Percentiles rank a stretch among this genome's conserved stretches.
Conservation (phyloP, 2,329 filamentous ascomycete genomes). For the Metarhizium album region DNA sequence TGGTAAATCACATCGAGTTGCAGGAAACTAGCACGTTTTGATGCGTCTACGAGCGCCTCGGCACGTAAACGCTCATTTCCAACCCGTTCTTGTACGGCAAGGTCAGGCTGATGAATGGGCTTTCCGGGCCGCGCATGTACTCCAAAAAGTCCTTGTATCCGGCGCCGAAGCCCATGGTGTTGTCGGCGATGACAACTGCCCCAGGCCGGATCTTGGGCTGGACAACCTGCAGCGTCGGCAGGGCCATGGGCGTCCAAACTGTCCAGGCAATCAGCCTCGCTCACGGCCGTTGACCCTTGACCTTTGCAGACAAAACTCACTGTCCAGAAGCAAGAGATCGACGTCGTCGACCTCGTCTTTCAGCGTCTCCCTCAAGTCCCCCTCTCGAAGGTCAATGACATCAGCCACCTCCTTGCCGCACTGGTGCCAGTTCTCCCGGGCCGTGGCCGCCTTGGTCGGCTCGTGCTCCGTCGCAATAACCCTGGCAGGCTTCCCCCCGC, state of each 20-base stretch:
- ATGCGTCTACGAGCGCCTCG: background rate
- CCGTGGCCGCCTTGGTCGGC: constrained; percentile 36
- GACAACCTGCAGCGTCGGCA: constrained; percentile 40
- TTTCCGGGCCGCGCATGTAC: constrained; percentile 33
- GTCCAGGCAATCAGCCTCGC: background rate
- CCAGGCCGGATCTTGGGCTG: constrained; percentile 35
- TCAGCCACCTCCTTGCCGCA: constrained; percentile 38
- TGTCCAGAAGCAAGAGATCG: constrained; percentile 51
- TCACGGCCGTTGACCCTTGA: background rate
- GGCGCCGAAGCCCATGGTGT: constrained; percentile 27
- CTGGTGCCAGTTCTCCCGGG: constrained; percentile 42
- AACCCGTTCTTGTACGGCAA: constrained; percentile 21
- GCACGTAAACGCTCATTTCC: constrained; percentile 14
- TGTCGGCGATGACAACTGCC: constrained; percentile 39
- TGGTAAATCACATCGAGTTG: too few relatives aligned
- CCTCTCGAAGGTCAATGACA: constrained; percentile 46
- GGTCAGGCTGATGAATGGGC: constrained; percentile 34
- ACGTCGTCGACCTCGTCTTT: constrained; percentile 30
- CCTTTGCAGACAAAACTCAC: constrained; percentile 29
- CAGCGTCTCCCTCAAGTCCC: constrained; percentile 44
- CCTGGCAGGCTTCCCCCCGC: constrained; percentile 12
- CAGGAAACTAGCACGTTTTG: background rate
- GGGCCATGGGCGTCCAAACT: constrained; percentile 47
- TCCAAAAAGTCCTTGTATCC: constrained; percentile 37
- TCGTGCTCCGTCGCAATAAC: constrained; percentile 55